Base-by-base conservation (phyloP, 495 filamentous ascomycete genomes). In the Symbiotaphrina buchneri region DNA sequence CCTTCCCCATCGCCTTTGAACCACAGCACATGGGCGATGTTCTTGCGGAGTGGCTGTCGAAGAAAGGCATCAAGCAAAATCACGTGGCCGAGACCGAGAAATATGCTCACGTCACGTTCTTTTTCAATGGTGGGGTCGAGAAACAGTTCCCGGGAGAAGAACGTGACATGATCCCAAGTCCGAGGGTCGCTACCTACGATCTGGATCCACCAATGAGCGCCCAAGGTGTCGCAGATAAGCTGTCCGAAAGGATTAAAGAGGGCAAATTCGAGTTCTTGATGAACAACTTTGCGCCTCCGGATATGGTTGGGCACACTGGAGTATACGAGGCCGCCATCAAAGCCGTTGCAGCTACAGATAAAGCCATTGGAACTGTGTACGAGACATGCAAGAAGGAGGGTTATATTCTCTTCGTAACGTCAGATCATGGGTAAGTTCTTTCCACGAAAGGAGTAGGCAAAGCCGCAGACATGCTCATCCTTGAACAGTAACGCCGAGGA, bases 271-370 rank as follows among this genome's bases (percentile, higher is more conserved):
- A 83, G 45, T 94, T 97, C 46, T 56, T 97, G 45, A 97, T 97
- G 87, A 94, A 95, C 71, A 97, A 97, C 67, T 95, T 97, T 49
- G 87, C 87, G 19, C 85, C 90, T 14, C 90, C 87, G 27, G 87
- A 97, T 55, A 97, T 97, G 87, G 87, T 97, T 38, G 87, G 87
- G 42, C 87, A 97, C 58, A 97, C 87, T 6, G 87, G 87, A 44
- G 83, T 93, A 38, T 95, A 93, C 51, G 65, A 91, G 46, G 87
- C 87, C n/a, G 90, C 87, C 33, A 80, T 95, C 38, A 41, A 82
- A 45, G 87, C 73, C 43, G 72, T 75, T 42, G 58, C 65, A 34
- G 74, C 80, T 37, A 95, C 87, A 22, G 87, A 97, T 46, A 71
- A 73, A 56, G 87, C 81, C 20, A 95, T 97, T 43, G 84, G 82